These are phyloP conservation scores for Lasiodiplodia gonubiensis DNA, from an alignment of 2,329 filamentous ascomycete species.

Conservation along the genomic window DNA sequence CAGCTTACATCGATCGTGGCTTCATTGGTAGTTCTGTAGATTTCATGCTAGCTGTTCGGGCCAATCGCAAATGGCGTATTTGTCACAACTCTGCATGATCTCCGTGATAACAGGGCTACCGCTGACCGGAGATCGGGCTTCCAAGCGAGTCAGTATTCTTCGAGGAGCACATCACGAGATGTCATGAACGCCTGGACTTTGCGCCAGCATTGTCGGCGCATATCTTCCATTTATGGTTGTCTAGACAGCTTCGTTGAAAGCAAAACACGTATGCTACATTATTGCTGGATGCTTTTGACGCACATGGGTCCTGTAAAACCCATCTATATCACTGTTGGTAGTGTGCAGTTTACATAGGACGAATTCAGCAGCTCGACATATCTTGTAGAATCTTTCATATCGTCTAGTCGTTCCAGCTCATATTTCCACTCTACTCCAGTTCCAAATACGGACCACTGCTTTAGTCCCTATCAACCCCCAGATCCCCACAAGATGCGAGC, in stretches of 20 bases:
- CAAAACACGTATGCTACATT: neutral
- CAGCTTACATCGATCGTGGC: neutral
- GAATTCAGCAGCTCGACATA: no score
- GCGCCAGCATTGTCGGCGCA: neutral
- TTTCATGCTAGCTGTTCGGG: neutral
- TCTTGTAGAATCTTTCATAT: no score
- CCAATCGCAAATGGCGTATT: slow-evolving; percentile 21
- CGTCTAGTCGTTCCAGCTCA: neutral
- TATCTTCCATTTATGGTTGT: neutral
- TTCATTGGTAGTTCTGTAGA: slow-evolving; percentile 13
- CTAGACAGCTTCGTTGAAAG: neutral
- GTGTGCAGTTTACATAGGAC: neutral
- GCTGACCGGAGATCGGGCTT: neutral
- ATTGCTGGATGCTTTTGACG: neutral
- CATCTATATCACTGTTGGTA: neutral
- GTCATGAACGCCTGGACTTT: neutral
- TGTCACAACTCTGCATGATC: neutral
- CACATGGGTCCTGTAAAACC: neutral
- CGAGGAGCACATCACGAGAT: neutral
- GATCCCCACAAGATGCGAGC: neutral
- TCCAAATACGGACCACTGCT: neutral
- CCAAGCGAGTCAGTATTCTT: neutral
- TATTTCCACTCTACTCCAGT: neutral
- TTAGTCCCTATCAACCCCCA: no score
- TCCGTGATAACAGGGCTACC: neutral